Evolutionary conservation across 345 rosid genomes (phyloP).

Genomic region (Iberis pinnata): DNA sequence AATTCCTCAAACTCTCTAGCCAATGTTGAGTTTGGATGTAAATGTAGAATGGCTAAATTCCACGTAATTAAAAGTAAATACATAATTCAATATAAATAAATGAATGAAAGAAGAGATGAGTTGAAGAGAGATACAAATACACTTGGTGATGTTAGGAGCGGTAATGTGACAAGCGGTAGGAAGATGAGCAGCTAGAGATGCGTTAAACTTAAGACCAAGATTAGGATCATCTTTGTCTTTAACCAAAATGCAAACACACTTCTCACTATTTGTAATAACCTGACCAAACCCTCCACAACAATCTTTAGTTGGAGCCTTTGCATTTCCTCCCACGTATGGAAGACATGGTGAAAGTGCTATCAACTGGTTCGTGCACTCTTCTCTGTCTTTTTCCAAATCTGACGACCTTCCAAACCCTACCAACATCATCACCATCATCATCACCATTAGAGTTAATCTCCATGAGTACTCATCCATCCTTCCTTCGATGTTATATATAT

Average conservation of each 20-base stretch:
- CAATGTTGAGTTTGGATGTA: slow-evolving; percentile 53
- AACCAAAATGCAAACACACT: slow-evolving; percentile 63
- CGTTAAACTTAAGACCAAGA: slow-evolving; percentile 62
- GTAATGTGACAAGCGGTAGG: slow-evolving; percentile 49
- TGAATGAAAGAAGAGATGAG: neutral
- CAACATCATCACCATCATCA: slow-evolving; percentile 23
- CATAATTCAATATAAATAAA: neutral
- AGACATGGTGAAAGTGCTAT: slow-evolving; percentile 52
- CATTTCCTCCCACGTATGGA: slow-evolving; percentile 60
- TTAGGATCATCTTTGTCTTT: slow-evolving; percentile 62
- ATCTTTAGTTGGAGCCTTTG: slow-evolving; percentile 55
- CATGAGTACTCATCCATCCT: too few species aligned
- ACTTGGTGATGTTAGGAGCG: slow-evolving; percentile 43
- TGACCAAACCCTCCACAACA: slow-evolving; percentile 66
- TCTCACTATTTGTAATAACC: slow-evolving; percentile 51
- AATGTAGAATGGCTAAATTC: slow-evolving; percentile 46
- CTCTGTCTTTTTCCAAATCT: slow-evolving; percentile 49
- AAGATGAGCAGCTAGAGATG: slow-evolving; percentile 53
- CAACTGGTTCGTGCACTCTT: slow-evolving; percentile 53
- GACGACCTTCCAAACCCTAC: slow-evolving; percentile 35
- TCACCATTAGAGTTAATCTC: slow-evolving; percentile 5
- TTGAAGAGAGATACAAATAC: slow-evolving; percentile 50
- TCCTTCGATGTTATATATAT: neutral
- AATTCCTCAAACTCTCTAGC: slow-evolving; percentile 58
- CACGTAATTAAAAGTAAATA: neutral